Evolutionary conservation across 2,329 filamentous ascomycete genomes (phyloP).

Genomic region (Westerdykella sp.): DNA sequence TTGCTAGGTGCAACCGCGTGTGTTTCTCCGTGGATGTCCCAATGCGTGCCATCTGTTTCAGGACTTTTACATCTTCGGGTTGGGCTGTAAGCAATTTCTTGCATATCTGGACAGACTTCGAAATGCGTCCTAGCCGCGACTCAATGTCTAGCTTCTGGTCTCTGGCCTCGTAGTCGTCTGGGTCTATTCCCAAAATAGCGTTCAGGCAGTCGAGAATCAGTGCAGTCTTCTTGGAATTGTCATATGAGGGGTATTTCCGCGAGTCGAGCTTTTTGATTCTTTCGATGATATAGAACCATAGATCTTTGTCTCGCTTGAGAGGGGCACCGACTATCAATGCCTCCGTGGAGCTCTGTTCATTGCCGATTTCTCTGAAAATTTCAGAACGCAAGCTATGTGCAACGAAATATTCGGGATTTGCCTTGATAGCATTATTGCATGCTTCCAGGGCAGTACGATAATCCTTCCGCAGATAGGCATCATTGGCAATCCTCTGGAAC

Average conservation of each 20-base stretch:
- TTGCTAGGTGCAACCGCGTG: slow-evolving; percentile 42
- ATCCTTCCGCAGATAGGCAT: slow-evolving; percentile 58
- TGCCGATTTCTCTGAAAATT: slow-evolving; percentile 51
- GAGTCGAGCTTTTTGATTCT: slow-evolving; percentile 46
- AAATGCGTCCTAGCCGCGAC: slow-evolving; percentile 39
- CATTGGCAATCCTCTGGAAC: slow-evolving; percentile 59
- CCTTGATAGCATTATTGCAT: slow-evolving; percentile 30
- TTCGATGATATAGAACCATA: slow-evolving; percentile 54
- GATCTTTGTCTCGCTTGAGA: slow-evolving; percentile 49
- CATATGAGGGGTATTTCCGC: slow-evolving; percentile 23
- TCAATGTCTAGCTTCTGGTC: slow-evolving; percentile 52
- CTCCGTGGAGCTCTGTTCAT: slow-evolving; percentile 51
- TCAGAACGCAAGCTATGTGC: slow-evolving; percentile 57
- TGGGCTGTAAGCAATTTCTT: slow-evolving; percentile 49
- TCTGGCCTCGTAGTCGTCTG: slow-evolving; percentile 48
- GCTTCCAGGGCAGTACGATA: slow-evolving; percentile 45
- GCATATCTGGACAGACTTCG: slow-evolving; percentile 36
- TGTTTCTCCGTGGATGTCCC: slow-evolving; percentile 47
- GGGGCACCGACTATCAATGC: slow-evolving; percentile 55
- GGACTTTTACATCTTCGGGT: slow-evolving; percentile 49
- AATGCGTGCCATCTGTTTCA: slow-evolving; percentile 52
- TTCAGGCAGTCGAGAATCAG: slow-evolving; percentile 28
- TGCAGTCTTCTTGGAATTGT: slow-evolving; percentile 21
- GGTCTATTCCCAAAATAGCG: slow-evolving; percentile 49
- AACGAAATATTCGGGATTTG: slow-evolving; percentile 57